Base-by-base conservation (phyloP, 805 yeast species). In the Komagataella pastoris region DNA sequence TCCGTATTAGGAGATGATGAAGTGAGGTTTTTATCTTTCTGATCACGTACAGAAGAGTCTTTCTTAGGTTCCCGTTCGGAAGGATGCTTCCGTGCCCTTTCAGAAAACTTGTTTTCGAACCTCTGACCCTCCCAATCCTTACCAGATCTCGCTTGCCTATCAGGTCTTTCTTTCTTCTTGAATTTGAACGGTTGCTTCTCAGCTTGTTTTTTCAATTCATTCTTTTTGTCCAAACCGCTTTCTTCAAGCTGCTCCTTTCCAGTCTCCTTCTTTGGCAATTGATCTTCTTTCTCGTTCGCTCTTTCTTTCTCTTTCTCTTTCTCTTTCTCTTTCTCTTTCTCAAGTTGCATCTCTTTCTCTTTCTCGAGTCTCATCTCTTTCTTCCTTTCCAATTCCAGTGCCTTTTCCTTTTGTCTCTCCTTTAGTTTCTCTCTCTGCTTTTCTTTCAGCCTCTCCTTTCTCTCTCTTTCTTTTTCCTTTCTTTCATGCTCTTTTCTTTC, bases 401-500 rank as follows among this genome's bases (percentile, higher is more conserved):
- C 53, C 51, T 59, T 60, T 43, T 54, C 53, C 45, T 52, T 55
- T 43, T 51, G 40, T 49, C 53, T 59, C 24, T 19, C 36, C 21
- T 55, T 52, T 36, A 47, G 50, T 46, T 54, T 53, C 44, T 53
- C 54, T 24, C 54, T 54, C n/a, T 54, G 48, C 43, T 50, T 51
- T 17, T 24, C 47, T 47, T 52, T 54, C 6, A 52, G 54, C 46
- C 54, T 55, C 46, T 55, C 62, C 52, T 51, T 59, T 60, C 44
- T 53, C 54, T 46, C 52, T 55, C 43, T 51, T 36, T 49, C 53
- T 59, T 49, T 62, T 62, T n/a, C 50, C 51, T 36, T 61, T 57
- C 43, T 61, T 69, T 17, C 43, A 49, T 10, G 47, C 60, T 64
- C 24, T 71, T 50, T 45, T 59, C 55, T 18, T 76, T 50, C 23